A percentile compares a stretch with the other conserved stretches of the same genome.
These are phyloP conservation scores for Teratosphaeria pseudoeucalypti DNA, from an alignment of 2,329 filamentous ascomycete genomes.

Conservation along the genomic window DNA sequence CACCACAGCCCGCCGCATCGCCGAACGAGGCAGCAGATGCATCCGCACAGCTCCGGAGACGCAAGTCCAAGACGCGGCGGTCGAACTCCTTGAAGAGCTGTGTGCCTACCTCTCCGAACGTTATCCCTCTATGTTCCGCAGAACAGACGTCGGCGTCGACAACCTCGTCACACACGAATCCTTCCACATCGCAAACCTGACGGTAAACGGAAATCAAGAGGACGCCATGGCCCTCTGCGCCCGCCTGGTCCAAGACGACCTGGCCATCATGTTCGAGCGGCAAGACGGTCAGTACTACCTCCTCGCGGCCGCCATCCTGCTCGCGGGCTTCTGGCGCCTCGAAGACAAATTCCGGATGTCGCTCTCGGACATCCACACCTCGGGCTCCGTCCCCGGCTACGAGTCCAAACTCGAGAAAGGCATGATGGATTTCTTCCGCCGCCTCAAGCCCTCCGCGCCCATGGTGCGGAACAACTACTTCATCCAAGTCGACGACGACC, in stretches of 20 bases:
- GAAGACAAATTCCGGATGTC: constrained; percentile 73
- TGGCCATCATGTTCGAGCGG: constrained; percentile 73
- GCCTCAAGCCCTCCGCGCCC: constrained; percentile 57
- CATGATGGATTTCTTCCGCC: constrained; percentile 71
- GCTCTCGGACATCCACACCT: constrained; percentile 68
- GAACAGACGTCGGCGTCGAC: constrained; percentile 54
- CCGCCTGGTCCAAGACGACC: constrained; percentile 67
- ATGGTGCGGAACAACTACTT: constrained; percentile 74
- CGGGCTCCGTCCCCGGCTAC: constrained; percentile 64
- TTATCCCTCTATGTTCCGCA: constrained; percentile 61
- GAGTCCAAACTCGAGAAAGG: constrained; percentile 61
- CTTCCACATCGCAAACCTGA: constrained; percentile 57
- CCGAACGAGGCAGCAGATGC: constrained; percentile 56
- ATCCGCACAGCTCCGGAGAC: constrained; percentile 56
- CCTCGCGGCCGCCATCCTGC: constrained; percentile 62
- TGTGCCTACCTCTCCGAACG: constrained; percentile 59
- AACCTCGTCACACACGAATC: constrained; percentile 62
- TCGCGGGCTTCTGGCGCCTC: constrained; percentile 76
- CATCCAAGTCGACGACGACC: constrained; percentile 68
- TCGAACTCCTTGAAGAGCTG: constrained; percentile 69
- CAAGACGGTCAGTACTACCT: constrained; percentile 72
- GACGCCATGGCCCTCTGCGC: constrained; percentile 69
- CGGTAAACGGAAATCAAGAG: constrained; percentile 37
- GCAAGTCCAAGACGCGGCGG: constrained; percentile 49
- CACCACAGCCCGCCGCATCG: constrained; percentile 59